Evolutionary conservation across 768 basidiomycete species (phyloP), one percentile per base, ranked within the genome.

Genomic region (Mrakia gelida): DNA sequence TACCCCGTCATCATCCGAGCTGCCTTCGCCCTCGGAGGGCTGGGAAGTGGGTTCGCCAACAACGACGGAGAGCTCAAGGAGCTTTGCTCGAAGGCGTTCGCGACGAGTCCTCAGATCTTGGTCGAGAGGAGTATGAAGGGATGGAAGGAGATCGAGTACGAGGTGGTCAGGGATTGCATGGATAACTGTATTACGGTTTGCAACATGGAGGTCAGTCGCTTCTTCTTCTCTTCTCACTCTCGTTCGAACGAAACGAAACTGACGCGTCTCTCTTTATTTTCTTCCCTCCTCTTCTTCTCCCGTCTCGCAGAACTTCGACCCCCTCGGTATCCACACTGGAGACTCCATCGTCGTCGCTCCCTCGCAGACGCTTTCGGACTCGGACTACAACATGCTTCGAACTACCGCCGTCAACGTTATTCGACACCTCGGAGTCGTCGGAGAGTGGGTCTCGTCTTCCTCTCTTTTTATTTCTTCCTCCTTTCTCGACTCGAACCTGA

Each of bases 91-190:
- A 97, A 95, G 86, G 96, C 97, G 15, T 98, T 99, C 83, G 95
- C 96, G 65, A 98, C 94, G 21, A 95, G 93, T 81, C 95, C 96
- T 63, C 97, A 98, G 85, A 95, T 99, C 0, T 88, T 99, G n/a
- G 94, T 99, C 23, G 97, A 99, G 88, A 95, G 91, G 88, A 95
- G 93, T 82, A 98, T 98, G 96, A 98, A 98, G 86, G 96, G 96
- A 3, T 99, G 96, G 96, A 98, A 99, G 86, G 96, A 99, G 87
- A 96, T 99, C 81, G 96, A 99, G 86, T 99, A 99, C 81, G 96
- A 99, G 84, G 96, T 99, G 71, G 96, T 98, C 16, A 89, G 96
- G 78, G 96, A 99, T 85, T 98, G 95, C 86, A 88, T 93, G 80
- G 93, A 98, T 83, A 99, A 99, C 84, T 98, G 96, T 84, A 98